Base-by-base conservation (phyloP, 106 monocot genomes). In the Apostasia shenzhenica region DNA sequence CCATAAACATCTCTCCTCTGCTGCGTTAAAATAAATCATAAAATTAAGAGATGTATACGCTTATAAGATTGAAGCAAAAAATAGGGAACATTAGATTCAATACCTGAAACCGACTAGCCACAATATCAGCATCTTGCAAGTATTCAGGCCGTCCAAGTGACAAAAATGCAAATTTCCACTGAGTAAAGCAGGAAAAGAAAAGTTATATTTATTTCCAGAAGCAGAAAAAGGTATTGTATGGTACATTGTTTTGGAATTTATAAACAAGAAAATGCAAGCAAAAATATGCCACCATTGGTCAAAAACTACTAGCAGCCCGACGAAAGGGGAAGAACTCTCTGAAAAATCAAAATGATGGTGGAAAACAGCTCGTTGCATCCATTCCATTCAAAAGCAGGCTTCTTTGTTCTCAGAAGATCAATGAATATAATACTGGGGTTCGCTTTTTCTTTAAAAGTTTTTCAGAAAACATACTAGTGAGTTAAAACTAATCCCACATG, bases 151-250 rank as follows among this genome's bases (percentile, higher is more conserved):
- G 84, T 59, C 90, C 89, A 69, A 99, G 71, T 53, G 89, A 89
- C 7, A 99, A 11, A 70, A 86, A 90, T 37, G 97, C 97, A 85
- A 99, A 92, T 60, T 92, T 99, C 97, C 97, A 99, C 97, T 92
- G 75, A 58, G 9, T 10, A 62, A 62, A 62, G 26, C 26, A 26
- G 26, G 26, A 26, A 26, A 26, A 26, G 26, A 26, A 26, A 26
- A 26, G 26, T 26, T 26, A 26, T 26, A 26, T 26, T 26, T 54
- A 54, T 54, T 54, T 54, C 11, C 53, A 54, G 26, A 43, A 44
- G 26, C 14, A 7, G 66, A 12, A 66, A 14, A 8, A 6, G 37
- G 66, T 0, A 13, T 8, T 63, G 1, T 63, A 1, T 1, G 9
- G 41, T 63, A 42, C 62, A 3, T 63, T 26, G 26, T 26, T 26